Base-by-base conservation (phyloP, 345 rosid species). In the Pugionium cornutum region DNA sequence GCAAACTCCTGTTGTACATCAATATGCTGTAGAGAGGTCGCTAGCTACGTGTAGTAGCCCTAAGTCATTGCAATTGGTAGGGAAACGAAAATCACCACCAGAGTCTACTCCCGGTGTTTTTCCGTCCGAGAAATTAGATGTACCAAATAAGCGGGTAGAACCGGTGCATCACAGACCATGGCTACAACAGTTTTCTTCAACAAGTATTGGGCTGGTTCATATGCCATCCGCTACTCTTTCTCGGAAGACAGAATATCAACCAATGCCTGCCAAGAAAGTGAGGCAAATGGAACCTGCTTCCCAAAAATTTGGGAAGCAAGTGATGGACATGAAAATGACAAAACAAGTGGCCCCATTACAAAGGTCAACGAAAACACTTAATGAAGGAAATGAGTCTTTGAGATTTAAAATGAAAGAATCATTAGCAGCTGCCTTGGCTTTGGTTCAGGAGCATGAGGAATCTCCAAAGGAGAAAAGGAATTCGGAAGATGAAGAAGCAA, bases 391-490 rank as follows among this genome's bases (percentile, higher is more conserved):
- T 42, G 88, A 77, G 44, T 78, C 92, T 45, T 85, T 94, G 64
- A 88, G 97, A 73, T 84, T 87, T 49, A 94, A 88, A 80, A 82
- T 94, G 84, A 86, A 87, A 82, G 96, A 88, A 58, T 85, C 95
- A n/a, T 80, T 94, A 59, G 87, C 84, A 33, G 78, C 84, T 67
- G 99, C 99, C 7, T 62, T 94, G 76, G 87, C 91, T 73, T 74
- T 90, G 82, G 97, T 87, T 46, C 68, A 25, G 7, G 46, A 61
- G 54, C 78, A 76, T 54, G 76, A 77, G 40, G 78, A 77, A 55
- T 30, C 83, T 60, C 49, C 68, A 4, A 72, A 55, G 58, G 73
- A 27, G 31, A 81, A 41, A 29, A 86, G 76, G 64, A 64, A 39
- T 64, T 57, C 83, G 34, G 78, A 77, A 58, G 73, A 28, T 70